Conservation (phyloP, 176 grass and related monocot species). For the Triticum turgidum region DNA sequence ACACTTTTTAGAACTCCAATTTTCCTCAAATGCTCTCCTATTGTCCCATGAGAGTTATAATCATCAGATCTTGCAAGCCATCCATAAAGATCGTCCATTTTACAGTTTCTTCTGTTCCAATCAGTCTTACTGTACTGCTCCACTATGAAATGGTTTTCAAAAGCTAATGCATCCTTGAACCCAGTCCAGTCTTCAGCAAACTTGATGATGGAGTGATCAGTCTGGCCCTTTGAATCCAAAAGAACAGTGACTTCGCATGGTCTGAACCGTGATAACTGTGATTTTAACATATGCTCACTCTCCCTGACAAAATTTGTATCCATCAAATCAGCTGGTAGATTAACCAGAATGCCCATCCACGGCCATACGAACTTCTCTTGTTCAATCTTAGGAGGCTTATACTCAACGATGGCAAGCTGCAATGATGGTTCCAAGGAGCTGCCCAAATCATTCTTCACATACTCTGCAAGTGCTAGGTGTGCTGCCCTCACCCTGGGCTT, state of each 20-base stretch:
- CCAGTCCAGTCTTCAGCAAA: slow-evolving; percentile 55
- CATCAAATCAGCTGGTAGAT: slow-evolving; percentile 37
- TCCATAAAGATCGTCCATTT: slow-evolving; percentile 49
- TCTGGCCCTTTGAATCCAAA: slow-evolving; percentile 29
- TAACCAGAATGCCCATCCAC: slow-evolving; percentile 65
- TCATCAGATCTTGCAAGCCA: slow-evolving; percentile 58
- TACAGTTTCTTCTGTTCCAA: slow-evolving; percentile 43
- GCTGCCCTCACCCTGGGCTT: slow-evolving; percentile 58
- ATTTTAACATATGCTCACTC: slow-evolving; percentile 47
- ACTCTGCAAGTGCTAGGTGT: slow-evolving; percentile 68
- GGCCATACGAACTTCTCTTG: slow-evolving; percentile 60
- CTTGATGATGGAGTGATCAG: slow-evolving; percentile 41
- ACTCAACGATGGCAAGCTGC: slow-evolving; percentile 18
- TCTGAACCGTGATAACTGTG: slow-evolving; percentile 52
- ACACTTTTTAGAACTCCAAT: slow-evolving; percentile 53
- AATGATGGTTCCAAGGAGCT: slow-evolving; percentile 10
- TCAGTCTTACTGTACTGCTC: slow-evolving; percentile 34
- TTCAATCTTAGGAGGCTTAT: slow-evolving; percentile 28
- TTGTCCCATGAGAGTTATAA: slow-evolving; percentile 35
- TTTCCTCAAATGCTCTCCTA: slow-evolving; percentile 52
- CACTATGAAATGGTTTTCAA: slow-evolving; percentile 53
- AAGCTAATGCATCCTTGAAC: slow-evolving; percentile 49
- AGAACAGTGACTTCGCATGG: slow-evolving; percentile 41
- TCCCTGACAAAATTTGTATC: slow-evolving; percentile 1
- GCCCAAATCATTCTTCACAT: slow-evolving; percentile 49